Percentiles rank a stretch among this genome's conserved stretches.
Conservation (phyloP, 2,329 filamentous ascomycete genomes). For the Talaromyces sp. region DNA sequence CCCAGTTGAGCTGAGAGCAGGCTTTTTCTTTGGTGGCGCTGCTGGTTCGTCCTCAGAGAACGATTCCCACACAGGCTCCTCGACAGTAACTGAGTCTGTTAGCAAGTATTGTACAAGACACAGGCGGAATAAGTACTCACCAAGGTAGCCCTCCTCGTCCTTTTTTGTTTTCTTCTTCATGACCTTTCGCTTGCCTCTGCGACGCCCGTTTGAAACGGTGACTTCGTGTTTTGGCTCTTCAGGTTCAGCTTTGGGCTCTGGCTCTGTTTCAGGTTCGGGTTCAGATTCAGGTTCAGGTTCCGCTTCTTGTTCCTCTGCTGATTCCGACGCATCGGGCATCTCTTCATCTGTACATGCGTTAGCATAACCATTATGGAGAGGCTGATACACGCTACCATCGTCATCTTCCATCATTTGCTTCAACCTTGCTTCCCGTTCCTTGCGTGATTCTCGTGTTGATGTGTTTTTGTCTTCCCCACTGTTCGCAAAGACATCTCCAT, state of each 20-base stretch:
- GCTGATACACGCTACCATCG: conserved; percentile 24
- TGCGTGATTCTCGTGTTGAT: conserved; percentile 43
- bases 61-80: conserved; percentile 81
- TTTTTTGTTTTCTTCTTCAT: conserved; percentile 83
- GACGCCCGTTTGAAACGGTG: conserved; percentile 56
- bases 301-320: conserved; percentile 22
- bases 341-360: conserved; percentile 45
- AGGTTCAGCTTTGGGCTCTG: conserved; percentile 44
- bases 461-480: conserved; percentile 29
- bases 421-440: conserved; percentile 61
- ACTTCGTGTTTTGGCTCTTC: conserved; percentile 44
- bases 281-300: conserved; percentile 27
- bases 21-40: conserved; percentile 43
- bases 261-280: conserved; percentile 29
- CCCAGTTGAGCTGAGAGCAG: conserved; percentile 35
- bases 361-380: conserved; percentile 17
- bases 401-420: conserved; percentile 73
- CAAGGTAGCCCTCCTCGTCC: conserved; percentile 85
- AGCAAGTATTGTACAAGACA: conserved; percentile 6
- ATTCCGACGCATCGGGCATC: conserved; percentile 48
- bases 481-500: conserved; percentile 45
- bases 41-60: conserved; percentile 82
- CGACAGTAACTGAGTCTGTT: conserved; percentile 63
- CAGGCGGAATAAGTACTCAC: conserved; percentile 45
- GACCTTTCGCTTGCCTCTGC: conserved; percentile 70